Evolutionary conservation across 108 stramenopile genomes (phyloP).

Genomic region (Cyclotella cryptica): DNA sequence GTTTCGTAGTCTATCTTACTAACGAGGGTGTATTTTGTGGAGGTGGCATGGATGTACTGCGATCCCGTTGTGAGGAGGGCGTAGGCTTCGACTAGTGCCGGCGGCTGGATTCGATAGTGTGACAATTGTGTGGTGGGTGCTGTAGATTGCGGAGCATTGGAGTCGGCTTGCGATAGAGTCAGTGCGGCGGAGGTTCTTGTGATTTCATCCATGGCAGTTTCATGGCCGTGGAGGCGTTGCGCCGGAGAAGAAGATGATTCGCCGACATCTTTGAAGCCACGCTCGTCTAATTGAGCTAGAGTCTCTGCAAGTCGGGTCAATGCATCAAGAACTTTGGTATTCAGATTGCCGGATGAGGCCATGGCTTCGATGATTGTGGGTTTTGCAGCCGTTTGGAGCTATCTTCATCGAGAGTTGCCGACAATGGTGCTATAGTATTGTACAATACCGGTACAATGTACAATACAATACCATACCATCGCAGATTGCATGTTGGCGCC

Average conservation of each 20-base stretch:
- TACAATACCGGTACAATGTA: no score
- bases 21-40: slow-evolving; percentile 86
- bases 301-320: slow-evolving; percentile 36
- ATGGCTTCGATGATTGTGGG: neutral
- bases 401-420: no score
- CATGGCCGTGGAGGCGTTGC: neutral
- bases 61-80: slow-evolving; percentile 63
- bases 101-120: slow-evolving; percentile 70
- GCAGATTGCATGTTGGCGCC: no score
- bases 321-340: slow-evolving; percentile 30
- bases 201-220: slow-evolving; percentile 17
- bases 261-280: neutral
- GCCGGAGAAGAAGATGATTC: neutral
- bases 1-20: slow-evolving; percentile 58
- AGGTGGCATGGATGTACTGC: slow-evolving; percentile 62
- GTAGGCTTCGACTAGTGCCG: slow-evolving; percentile 61
- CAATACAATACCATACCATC: no score
- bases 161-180: slow-evolving; percentile 1
- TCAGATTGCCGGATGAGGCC: slow-evolving; percentile 4
- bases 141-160: neutral
- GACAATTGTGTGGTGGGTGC: slow-evolving; percentile 10
- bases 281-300: slow-evolving; percentile 30
- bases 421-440: no score
- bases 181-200: slow-evolving; percentile 8
- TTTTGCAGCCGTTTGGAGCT: no score